A percentile compares a stretch with the other conserved stretches of the same genome.
phyloP scores from a whole-genome alignment of 306 rosid species.

The Delonix regia region DNA sequence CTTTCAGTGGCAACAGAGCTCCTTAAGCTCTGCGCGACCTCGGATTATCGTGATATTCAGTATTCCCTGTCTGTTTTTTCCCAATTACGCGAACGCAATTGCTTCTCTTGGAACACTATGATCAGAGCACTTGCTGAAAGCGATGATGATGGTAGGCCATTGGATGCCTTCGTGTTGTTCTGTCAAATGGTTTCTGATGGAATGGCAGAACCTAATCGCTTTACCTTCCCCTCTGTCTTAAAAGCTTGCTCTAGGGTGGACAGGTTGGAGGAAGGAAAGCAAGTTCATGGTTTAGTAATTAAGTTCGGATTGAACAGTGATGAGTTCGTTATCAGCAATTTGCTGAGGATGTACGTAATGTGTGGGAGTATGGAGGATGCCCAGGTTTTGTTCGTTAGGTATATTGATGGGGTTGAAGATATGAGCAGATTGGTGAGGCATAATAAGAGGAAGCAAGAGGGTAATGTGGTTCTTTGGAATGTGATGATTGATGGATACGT shows the following conservation, averaged over 20 bases:
- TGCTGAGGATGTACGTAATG: conserved; percentile 74
- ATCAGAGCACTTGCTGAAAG: conserved; percentile 68
- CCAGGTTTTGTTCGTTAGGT: conserved; percentile 55
- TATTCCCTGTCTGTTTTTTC: conserved; percentile 52
- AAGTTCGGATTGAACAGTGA: conserved; percentile 63
- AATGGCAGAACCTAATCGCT: conserved; percentile 58
- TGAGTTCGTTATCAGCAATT: conserved; percentile 67
- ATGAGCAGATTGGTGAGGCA: conserved; percentile 22
- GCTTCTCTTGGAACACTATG: conserved; percentile 76
- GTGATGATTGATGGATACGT: conserved; percentile 69
- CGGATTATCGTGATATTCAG: conserved; percentile 42
- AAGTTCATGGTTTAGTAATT: conserved; percentile 71
- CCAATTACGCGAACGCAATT: conserved; percentile 56
- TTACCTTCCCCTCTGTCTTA: conserved; percentile 74
- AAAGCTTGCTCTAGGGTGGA: conserved; percentile 65
- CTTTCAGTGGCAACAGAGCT: conserved; percentile 60
- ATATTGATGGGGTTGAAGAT: conserved; percentile 33
- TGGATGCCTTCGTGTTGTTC: conserved; percentile 52
- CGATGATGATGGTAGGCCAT: conserved; percentile 25
- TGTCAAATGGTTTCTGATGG: conserved; percentile 55
- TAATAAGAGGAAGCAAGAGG: conserved; percentile 53
- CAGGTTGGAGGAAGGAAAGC: conserved; percentile 59
- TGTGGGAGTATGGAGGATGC: conserved; percentile 65
- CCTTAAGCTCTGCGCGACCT: conserved; percentile 54
- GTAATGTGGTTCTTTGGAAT: conserved; percentile 72